Percentiles rank a stretch among this genome's conserved stretches.
phyloP scores from a whole-genome alignment of 2,329 filamentous ascomycete genomes.

The Phialemoniopsis sp. region DNA sequence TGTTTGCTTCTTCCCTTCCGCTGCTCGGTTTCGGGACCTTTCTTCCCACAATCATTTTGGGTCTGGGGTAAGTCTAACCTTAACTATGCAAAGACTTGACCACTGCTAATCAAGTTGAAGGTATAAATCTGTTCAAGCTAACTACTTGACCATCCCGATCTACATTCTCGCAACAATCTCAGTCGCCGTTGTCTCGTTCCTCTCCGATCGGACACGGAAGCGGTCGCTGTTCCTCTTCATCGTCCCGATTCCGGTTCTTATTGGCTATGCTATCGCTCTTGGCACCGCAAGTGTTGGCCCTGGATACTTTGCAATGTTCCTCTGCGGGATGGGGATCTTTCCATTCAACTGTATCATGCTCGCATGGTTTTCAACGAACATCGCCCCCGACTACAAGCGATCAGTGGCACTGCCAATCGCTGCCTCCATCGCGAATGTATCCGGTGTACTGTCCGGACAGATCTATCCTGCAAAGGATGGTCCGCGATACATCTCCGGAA shows the following conservation, averaged over 20 bases:
- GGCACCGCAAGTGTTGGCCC: constrained; percentile 4
- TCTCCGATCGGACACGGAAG: constrained; percentile 3
- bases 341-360: constrained; percentile 4
- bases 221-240: constrained; percentile 2
- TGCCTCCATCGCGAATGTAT: constrained; percentile 6
- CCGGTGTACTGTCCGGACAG: constrained; percentile 3
- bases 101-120: background rate
- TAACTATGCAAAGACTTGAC: background rate
- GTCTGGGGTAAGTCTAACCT: constrained; percentile 2
- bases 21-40: constrained; percentile 6
- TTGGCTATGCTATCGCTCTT: constrained; percentile 5
- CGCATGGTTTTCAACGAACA: constrained; percentile 6
- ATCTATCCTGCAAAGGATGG: constrained; percentile 6
- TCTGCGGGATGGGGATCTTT: constrained; percentile 4
- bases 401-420: constrained; percentile 4
- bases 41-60: constrained; percentile 4
- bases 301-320: constrained; percentile 6
- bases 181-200: constrained; percentile 3
- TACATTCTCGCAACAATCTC: constrained; percentile 10
- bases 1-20: constrained; percentile 5
- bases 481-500: constrained; percentile 8
- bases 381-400: constrained; percentile 6
- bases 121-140: constrained; percentile 8
- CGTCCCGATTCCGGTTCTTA: constrained; percentile 1
- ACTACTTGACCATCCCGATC: constrained; percentile 14